Conservation (phyloP, 179 eudicot species). For the Pouteria campechiana region DNA sequence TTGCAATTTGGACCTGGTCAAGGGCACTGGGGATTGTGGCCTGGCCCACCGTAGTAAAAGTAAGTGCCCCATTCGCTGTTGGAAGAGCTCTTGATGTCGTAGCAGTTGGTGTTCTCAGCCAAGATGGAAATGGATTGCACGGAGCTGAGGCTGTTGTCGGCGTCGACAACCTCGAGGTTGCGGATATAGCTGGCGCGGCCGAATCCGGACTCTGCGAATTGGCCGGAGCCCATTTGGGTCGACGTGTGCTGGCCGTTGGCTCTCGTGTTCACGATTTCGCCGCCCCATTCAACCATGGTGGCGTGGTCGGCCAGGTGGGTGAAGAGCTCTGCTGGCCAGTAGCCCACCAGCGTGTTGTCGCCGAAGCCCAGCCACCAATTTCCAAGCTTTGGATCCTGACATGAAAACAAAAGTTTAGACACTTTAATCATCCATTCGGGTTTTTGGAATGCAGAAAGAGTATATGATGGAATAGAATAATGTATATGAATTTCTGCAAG, state of each 20-base stretch:
- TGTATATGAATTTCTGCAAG: background rate
- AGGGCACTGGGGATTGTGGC: conserved; percentile 65
- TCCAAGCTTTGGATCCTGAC: conserved; percentile 86
- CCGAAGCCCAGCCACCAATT: conserved; percentile 99
- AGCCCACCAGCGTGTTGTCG: conserved; percentile 71
- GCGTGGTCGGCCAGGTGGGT: conserved; percentile 81
- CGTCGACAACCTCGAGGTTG: conserved; percentile 78
- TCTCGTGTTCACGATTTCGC: conserved; percentile 79
- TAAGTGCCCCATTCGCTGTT: conserved; percentile 82
- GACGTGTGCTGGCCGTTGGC: conserved; percentile 62
- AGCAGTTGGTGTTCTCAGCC: conserved; percentile 84
- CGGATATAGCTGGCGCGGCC: conserved; percentile 82
- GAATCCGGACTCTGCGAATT: conserved; percentile 67
- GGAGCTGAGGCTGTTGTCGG: conserved; percentile 68
- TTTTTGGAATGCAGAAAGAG: background rate
- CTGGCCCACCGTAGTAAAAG: conserved; percentile 97
- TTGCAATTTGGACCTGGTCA: too few species aligned
- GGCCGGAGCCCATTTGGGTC: conserved; percentile 97
- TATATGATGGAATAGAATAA: background rate
- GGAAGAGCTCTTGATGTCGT: conserved; percentile 66
- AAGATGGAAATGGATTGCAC: conserved; percentile 58
- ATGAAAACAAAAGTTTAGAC: background rate
- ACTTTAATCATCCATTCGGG: background rate
- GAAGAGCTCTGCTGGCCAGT: conserved; percentile 92
- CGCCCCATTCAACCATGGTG: conserved; percentile 99